Base-by-base conservation (phyloP, 768 basidiomycete species). In the Calocybe indica region DNA sequence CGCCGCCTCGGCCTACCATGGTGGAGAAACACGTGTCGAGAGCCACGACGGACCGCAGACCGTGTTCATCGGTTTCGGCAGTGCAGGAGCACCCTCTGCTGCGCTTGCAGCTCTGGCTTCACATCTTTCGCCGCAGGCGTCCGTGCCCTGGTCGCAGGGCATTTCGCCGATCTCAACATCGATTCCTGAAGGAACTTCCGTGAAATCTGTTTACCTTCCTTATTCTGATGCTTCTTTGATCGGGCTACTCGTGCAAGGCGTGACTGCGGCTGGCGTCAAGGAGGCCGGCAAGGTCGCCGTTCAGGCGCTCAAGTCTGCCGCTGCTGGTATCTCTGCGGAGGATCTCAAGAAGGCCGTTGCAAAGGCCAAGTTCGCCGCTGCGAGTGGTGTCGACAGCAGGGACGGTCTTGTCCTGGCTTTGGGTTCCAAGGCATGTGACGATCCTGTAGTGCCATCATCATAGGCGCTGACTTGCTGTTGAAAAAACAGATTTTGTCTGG, bases 221-320 rank as follows among this genome's bases (percentile, higher is more conserved):
- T 98, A 98, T 71, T 90, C 92, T 11, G 95, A 98, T 61, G 94
- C 92, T 3, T 74, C 86, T 6, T 75, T 99, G 43, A 82, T 95
- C 50, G 93, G 93, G 49, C 67, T 96, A 48, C 66, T 91, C 45
- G 71, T 97, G 33, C 82, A 88, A 61, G 91, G 82, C 5, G 63
- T 72, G 34, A 85, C 83, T 15, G 62, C 75, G 1, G 72, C 74
- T 38, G 78, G 72, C 45, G 83, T 91, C 40, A 81, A 75, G 55
- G 77, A 82, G 48, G 88, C 83, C 14, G 80, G 77, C 12, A 80
- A 81, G 65, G 72, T 71, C n/a, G 83, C 83, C 30, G 81, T 88
- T 29, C 70, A 78, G 47, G 83, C 78, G 11, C 62, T 93, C 55
- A 81, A 81, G 70, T 73, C 75, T 32, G 77, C 83, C 37, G 76